Base-by-base conservation (phyloP, 805 yeast species). In the Starmerella davenportii region DNA sequence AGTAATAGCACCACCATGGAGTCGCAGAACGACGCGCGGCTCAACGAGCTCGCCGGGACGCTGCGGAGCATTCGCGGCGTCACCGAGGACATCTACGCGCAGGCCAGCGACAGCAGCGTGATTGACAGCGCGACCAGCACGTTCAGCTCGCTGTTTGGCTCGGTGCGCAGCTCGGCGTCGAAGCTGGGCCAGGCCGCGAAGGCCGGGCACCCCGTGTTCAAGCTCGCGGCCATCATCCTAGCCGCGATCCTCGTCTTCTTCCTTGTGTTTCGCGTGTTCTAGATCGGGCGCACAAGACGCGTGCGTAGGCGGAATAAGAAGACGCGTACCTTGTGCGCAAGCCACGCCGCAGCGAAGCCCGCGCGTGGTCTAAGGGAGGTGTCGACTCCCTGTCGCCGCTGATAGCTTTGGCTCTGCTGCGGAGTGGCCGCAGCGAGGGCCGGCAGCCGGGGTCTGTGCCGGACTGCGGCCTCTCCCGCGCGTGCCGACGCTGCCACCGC, bases 41-140 rank as follows among this genome's bases (percentile, higher is more conserved):
- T 78, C 44, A 69, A 76, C 44, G 68, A 66, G 44, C 63, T 78
- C 18, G 79, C 85, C 2, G 64, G 67, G 37, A 78, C 78, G 53
- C 61, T 78, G 29, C 66, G 80, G 1, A 65, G 74, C 1, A 68
- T 78, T 47, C 67, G 79, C 43, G 63, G 64, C 40, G 71, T 79
- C 20, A 77, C 81, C 38, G 69, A 69, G 45, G 87, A 78, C 42
- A 74, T 78, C 28, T 71, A 76, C 47, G 58, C 61, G 39, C 76
- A 73, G 46, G 78, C 87, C 1, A 62, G 66, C 16, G 73, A 72
- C 42, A 54, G 53, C 38, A 53, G 57, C 25, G 40, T 60, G 17
- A 54, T 63, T 17, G 66, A 63, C 39, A 45, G 58, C 4, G 58
- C 65, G n/a, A 64, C 69, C 29, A 67, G 68, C 40, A 64, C 73